Base-by-base conservation (phyloP, 1,284 basidiomycete genomes). In the Coriolopsis trogii region DNA sequence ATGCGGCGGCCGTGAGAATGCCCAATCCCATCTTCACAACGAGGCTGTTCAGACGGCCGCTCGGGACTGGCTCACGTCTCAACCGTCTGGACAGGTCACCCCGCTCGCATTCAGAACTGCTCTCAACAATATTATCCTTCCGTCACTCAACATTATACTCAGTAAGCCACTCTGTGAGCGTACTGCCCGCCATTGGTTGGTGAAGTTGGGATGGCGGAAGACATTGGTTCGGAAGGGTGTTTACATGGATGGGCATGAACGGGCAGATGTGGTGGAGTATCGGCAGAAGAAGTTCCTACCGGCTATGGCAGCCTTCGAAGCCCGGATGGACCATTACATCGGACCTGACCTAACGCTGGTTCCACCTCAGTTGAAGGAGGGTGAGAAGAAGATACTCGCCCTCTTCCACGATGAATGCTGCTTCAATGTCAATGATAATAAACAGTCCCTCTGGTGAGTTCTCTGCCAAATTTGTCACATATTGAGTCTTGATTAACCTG, bases 211-310 rank as follows among this genome's bases (percentile, higher is more conserved):
- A 65, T 10, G 55, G 57, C 4, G 61, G 67, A 21, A 68, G 69
- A 46, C 49, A 52, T 23, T 62, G 49, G 28, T 52, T 60, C 33
- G 6, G 18, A 34, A 34, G 26, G 9, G 23, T 60, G 4, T 25
- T 46, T 25, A 58, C 56, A 65, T 70, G 57, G 71, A 73, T 69
- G 71, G 73, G 0, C 73, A 74, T 60, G 67, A 74, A 41, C 52
- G 60, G 6, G 46, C 42, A 8, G 71, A 75, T 65, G 70, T 75
- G 23, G 66, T 70, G 0, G 43, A 66, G 13, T 72, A 73, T 60
- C 56, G 62, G 0, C 29, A 69, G 4, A 37, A 63, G 8, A 36
- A 57, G 1, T 74, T 68, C 46, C 52, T 74, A n/a, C 70, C 66
- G 3, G 4, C 10, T n/a, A 67, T 70, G 63, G 33, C 13, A 15